phyloP scores from a whole-genome alignment of 257 asterid species.

The Penstemon newberryi region DNA sequence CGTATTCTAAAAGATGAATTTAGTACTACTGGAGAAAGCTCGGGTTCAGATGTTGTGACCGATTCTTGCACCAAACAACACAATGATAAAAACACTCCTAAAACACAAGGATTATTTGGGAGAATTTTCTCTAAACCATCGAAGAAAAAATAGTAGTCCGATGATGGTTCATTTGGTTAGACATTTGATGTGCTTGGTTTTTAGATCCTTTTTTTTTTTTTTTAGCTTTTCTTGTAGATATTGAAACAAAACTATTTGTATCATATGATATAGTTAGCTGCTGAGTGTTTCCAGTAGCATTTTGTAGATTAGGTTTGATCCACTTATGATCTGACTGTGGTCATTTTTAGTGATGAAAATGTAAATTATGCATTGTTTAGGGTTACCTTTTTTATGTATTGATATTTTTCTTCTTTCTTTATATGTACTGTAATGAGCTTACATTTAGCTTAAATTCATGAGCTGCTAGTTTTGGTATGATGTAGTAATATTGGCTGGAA shows the following conservation, averaged over 20 bases:
- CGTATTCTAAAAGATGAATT: constrained; percentile 56
- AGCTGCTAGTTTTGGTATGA: no score
- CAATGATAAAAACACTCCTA: constrained; percentile 34
- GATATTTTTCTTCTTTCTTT: neutral
- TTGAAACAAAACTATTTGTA: neutral
- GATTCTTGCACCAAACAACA: constrained; percentile 20
- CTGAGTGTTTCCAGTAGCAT: constrained; percentile 1
- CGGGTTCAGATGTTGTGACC: constrained; percentile 26
- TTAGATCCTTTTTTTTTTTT: neutral
- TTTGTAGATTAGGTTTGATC: constrained; percentile 32
- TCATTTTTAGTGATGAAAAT: constrained; percentile 16
- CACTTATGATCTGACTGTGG: constrained; percentile 9
- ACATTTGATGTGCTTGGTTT: neutral
- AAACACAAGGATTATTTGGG: constrained; percentile 41
- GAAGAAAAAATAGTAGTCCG: constrained; percentile 32
- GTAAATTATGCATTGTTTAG: neutral
- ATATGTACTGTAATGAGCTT: neutral
- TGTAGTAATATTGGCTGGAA: no score
- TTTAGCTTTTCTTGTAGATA: constrained; percentile 19
- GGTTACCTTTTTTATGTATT: neutral
- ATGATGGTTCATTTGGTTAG: neutral
- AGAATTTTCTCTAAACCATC: constrained; percentile 48
- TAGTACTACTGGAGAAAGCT: constrained; percentile 29
- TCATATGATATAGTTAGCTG: constrained; percentile 5
- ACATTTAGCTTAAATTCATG: neutral